Conservation (phyloP, 179 eudicot species). For the Vitellaria paradoxa region DNA sequence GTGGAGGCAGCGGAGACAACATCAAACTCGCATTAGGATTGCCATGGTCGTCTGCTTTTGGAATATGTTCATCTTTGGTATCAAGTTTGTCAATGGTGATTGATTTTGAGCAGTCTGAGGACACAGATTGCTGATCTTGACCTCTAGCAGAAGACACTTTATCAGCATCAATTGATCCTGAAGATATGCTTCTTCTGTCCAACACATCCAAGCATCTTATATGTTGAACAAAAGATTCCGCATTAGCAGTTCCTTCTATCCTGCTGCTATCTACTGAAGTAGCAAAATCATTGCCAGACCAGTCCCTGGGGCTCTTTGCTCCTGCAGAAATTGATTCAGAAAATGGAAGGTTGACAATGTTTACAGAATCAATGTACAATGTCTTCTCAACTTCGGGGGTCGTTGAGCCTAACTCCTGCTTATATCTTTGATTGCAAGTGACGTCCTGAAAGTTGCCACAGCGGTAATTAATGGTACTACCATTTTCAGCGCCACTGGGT, state of each 20-base stretch:
- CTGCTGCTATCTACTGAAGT: conserved; percentile 15
- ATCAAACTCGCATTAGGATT: conserved; percentile 5
- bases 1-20: conserved; percentile 49
- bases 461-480: conserved; percentile 32
- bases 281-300: not conserved
- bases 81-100: no score
- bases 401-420: conserved; percentile 24
- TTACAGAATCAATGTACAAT: conserved; percentile 56
- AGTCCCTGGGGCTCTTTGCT: not conserved
- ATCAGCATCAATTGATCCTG: conserved; percentile 11
- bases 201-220: conserved; percentile 23
- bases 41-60: conserved; percentile 22
- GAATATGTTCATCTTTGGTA: not conserved
- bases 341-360: conserved; percentile 26
- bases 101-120: conserved; percentile 5
- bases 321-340: conserved; percentile 28
- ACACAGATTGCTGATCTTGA: not conserved
- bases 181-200: conserved; percentile 33
- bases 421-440: conserved; percentile 29
- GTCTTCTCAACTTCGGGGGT: conserved; percentile 59
- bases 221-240: conserved; percentile 16
- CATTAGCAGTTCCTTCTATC: conserved; percentile 12
- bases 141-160: conserved; percentile 3
- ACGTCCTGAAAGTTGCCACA: conserved; percentile 29
- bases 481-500: conserved; percentile 40